Evolutionary conservation across 768 basidiomycete genomes (phyloP), one percentile per base, ranked within the genome.

Genomic region (Auriscalpium orientale): DNA sequence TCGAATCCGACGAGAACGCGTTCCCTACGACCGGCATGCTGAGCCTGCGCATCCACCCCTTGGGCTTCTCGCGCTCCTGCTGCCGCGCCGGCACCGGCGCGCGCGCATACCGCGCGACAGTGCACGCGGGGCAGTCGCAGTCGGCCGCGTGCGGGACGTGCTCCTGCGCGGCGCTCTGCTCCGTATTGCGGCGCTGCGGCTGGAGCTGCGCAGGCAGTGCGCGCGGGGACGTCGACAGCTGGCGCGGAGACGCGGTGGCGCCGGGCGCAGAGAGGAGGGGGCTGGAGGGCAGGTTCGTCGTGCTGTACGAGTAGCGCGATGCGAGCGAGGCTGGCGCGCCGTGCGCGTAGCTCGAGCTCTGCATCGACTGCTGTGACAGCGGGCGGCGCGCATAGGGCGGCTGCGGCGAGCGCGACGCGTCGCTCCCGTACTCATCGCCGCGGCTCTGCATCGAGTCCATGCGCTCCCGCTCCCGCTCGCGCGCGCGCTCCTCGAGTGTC

Each of bases 31-130:
- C 77, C 1, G 87, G 87, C 85, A 90, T 87, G 62, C 89, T 90
- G 56, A 91, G 66, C 54, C 87, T 74, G 20, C 87, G 73, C 59
- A 90, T 87, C 89, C 89, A 90, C 0, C 85, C 85, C 9, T 82
- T 74, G 62, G 84, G 84, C 53, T 82, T 79, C 45, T 77, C 67
- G 34, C 77, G 79, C n/a, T 73, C 72, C 15, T 74, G 74, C 22
- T 76, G 74, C 15, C 74, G 72, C 34, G 75, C 64, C 55, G 75
- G 71, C 21, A 69, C 66, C 45, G 66, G 58, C 18, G 66, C 57
- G 20, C 67, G 58, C 55, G 60, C 12, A 66, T 88, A 88, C 59
- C 83, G 82, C 49, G 71, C 69, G 12, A 77, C 72, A 5, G 86
- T 85, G 62, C 86, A 87, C 0, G 74, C 68, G 53, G 81, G 81